Evolutionary conservation across 305 asterid species (phyloP).

Genomic region (Solanum hybrid): DNA sequence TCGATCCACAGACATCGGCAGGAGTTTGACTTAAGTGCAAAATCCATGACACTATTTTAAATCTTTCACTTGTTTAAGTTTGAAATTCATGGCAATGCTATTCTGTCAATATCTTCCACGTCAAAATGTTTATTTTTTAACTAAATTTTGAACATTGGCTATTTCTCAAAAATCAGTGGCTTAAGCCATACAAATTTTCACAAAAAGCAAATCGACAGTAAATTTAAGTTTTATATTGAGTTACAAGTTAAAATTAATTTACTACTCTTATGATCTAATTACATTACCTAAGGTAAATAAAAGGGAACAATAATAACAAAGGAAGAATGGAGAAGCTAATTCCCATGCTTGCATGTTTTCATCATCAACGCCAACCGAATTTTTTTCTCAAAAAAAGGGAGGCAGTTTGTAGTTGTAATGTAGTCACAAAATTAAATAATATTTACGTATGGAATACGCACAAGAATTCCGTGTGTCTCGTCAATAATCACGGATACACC

Average conservation of each 20-base stretch:
- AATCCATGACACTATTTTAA: not conserved
- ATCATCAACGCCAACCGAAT: not conserved
- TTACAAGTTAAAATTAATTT: not conserved
- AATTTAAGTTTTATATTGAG: not conserved
- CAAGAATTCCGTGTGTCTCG: slow-evolving; percentile 35
- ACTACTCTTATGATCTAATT: not conserved
- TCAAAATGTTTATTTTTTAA: not conserved
- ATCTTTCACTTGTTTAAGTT: not conserved
- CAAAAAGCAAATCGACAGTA: not conserved
- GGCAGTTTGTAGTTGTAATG: not conserved
- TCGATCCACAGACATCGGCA: not conserved
- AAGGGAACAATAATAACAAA: not conserved
- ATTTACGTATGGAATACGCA: slow-evolving; percentile 5
- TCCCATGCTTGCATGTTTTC: not conserved
- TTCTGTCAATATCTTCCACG: not conserved
- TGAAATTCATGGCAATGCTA: not conserved
- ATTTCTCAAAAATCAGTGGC: not conserved
- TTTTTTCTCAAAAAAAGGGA: not conserved
- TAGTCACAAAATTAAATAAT: not conserved
- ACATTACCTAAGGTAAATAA: not conserved
- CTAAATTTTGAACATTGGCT: not conserved
- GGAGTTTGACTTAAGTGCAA: not conserved
- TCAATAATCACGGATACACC: slow-evolving; percentile 44
- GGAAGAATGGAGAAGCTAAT: not conserved
- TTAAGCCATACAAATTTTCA: not conserved